Conservation (phyloP, 164 flowering plant genomes). For the Euptelea pleiosperma region DNA sequence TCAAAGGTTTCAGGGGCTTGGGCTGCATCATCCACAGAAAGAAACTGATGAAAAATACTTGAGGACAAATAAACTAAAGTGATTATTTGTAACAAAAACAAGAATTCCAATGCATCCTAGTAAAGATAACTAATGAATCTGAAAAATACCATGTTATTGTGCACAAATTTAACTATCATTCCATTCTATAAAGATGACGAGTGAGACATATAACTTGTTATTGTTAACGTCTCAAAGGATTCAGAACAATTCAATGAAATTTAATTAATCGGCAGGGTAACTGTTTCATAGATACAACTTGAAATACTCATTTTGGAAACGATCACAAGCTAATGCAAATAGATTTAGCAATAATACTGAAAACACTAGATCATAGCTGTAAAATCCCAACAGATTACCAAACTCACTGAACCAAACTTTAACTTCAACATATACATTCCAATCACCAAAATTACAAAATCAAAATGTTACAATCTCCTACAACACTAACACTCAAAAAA, state of each 20-base stretch:
- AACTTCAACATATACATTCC: background rate
- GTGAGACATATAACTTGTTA: too few species aligned
- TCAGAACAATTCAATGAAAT: background rate
- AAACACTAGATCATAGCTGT: background rate
- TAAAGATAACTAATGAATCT: too few species aligned
- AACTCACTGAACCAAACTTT: background rate
- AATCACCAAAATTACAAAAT: background rate
- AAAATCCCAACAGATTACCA: background rate
- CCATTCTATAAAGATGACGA: too few species aligned
- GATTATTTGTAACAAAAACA: background rate
- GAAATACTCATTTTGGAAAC: too few species aligned
- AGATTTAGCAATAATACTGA: too few species aligned
- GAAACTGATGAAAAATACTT: background rate
- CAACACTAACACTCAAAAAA: background rate
- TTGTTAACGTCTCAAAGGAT: background rate
- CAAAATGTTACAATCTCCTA: background rate
- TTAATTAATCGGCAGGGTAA: too few species aligned
- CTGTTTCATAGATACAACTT: too few species aligned
- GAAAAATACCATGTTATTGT: too few species aligned
- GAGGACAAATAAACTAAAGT: background rate
- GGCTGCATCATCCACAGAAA: conserved; percentile 50
- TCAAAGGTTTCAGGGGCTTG: conserved; percentile 67
- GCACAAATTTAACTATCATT: too few species aligned
- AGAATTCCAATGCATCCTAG: background rate
- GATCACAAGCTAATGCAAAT: too few species aligned